Percentiles rank a stretch among this genome's conserved stretches.
phyloP scores from a whole-genome alignment of 2,329 filamentous ascomycete genomes.

The Fusarium brevicatenulatum region DNA sequence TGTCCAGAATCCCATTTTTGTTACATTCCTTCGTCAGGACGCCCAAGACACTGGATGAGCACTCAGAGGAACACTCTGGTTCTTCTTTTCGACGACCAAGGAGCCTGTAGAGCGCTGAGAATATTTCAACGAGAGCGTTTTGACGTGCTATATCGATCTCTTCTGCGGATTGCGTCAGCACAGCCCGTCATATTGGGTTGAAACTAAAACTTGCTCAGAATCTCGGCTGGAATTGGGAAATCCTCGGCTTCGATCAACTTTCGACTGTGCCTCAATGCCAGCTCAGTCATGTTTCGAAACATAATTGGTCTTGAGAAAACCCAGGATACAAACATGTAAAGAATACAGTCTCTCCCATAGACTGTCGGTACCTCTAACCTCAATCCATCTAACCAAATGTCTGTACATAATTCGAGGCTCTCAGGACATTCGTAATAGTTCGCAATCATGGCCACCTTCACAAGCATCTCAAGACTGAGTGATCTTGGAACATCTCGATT shows the following conservation, averaged over 20 bases:
- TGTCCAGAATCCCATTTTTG: neutral
- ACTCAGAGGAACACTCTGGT: neutral
- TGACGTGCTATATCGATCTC: neutral
- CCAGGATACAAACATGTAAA: conserved; percentile 28
- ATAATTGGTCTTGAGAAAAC: conserved; percentile 11
- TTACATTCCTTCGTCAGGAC: neutral
- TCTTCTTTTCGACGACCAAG: accelerated
- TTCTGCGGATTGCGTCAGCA: accelerated
- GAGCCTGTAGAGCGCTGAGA: neutral
- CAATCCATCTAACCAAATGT: conserved; percentile 18
- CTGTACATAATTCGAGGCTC: neutral
- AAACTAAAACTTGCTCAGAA: neutral
- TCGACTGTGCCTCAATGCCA: conserved; percentile 16
- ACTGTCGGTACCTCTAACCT: accelerated
- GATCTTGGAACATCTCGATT: conserved; percentile 28
- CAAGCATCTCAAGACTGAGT: conserved; percentile 33
- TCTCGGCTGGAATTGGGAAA: neutral
- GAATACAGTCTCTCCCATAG: neutral
- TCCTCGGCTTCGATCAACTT: neutral
- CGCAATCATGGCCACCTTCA: conserved; percentile 40
- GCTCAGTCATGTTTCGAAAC: conserved; percentile 2
- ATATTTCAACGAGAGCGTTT: accelerated
- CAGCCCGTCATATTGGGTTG: accelerated
- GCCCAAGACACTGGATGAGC: neutral
- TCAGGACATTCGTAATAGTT: conserved; percentile 45